These are phyloP conservation scores for Cutaneotrichosporon arboriforme DNA, from an alignment of 1,284 basidiomycete species.

Conservation along the genomic window DNA sequence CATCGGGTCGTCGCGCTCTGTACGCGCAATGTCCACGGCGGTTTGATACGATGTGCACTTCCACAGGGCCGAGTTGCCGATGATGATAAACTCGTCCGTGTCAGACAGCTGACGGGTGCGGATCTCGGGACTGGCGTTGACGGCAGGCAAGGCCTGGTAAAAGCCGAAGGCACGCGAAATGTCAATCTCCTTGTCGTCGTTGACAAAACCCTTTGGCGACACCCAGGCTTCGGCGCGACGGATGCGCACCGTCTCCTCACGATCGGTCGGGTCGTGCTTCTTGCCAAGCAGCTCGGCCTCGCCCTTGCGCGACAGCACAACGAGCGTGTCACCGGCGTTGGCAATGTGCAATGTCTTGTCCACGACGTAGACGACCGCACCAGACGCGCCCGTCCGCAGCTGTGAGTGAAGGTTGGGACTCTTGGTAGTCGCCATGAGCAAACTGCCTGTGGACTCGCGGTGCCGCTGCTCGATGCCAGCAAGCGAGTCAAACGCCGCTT, in stretches of 20 bases:
- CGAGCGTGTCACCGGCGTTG: slow-evolving; percentile 83
- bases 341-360: slow-evolving; percentile 81
- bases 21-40: slow-evolving; percentile 91
- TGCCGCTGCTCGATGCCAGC: slow-evolving; percentile 50
- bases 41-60: slow-evolving; percentile 91
- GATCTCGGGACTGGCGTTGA: slow-evolving; percentile 84
- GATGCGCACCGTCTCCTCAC: slow-evolving; percentile 77
- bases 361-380: slow-evolving; percentile 78
- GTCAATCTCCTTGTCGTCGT: slow-evolving; percentile 73
- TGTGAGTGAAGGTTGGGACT: slow-evolving; percentile 30
- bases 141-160: slow-evolving; percentile 82
- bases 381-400: slow-evolving; percentile 74
- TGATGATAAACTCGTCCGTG: slow-evolving; percentile 92
- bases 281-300: slow-evolving; percentile 69
- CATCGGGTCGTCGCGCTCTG: slow-evolving; percentile 83
- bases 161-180: slow-evolving; percentile 91
- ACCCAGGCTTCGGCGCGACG: slow-evolving; percentile 93
- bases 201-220: slow-evolving; percentile 85
- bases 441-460: slow-evolving; percentile 65
- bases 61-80: slow-evolving; percentile 91
- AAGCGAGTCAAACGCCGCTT: slow-evolving; percentile 64
- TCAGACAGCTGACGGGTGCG: slow-evolving; percentile 66
- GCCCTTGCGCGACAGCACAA: slow-evolving; percentile 78
- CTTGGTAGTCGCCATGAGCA: slow-evolving; percentile 15
- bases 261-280: slow-evolving; percentile 87